Conservation (phyloP, 75 land plant genomes). For the Ceratopteris richardii region DNA sequence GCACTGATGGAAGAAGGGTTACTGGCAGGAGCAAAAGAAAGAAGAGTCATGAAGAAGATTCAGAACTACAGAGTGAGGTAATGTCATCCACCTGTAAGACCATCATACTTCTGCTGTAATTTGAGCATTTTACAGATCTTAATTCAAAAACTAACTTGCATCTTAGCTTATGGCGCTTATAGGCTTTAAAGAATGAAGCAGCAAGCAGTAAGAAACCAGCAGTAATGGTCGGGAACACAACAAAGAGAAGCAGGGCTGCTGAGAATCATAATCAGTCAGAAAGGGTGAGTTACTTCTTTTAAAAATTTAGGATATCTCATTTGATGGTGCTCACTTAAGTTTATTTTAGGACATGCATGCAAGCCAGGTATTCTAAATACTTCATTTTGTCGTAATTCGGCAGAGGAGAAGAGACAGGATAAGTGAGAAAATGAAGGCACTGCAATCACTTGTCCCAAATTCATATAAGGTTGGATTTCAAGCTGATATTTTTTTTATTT, state of each 20-base stretch:
- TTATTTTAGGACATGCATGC: too few relatives aligned
- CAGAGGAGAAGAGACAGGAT: conserved; percentile 49
- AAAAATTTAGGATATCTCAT: too few relatives aligned
- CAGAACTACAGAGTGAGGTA: too few relatives aligned
- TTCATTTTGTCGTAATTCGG: too few relatives aligned
- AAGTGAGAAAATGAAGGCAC: conserved; percentile 58
- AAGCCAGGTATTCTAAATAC: too few relatives aligned
- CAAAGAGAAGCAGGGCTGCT: conserved; percentile 61
- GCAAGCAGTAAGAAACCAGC: neutral
- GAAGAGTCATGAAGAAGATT: too few relatives aligned
- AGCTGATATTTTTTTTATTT: too few relatives aligned
- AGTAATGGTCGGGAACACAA: neutral
- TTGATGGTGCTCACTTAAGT: too few relatives aligned
- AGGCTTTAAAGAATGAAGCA: neutral
- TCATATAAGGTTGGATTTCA: conserved; percentile 42
- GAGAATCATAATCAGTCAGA: conserved; percentile 73
- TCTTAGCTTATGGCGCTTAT: neutral
- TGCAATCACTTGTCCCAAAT: conserved; percentile 50
- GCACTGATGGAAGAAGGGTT: too few relatives aligned
- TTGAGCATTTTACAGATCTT: neutral
- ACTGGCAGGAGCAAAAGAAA: too few relatives aligned
- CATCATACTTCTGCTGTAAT: too few relatives aligned
- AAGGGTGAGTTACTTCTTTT: conserved; percentile 23
- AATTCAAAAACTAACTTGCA: neutral
- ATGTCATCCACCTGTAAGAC: too few relatives aligned